Evolutionary conservation across 1,284 basidiomycete species (phyloP).

Genomic region (Cerioporus squamosus): DNA sequence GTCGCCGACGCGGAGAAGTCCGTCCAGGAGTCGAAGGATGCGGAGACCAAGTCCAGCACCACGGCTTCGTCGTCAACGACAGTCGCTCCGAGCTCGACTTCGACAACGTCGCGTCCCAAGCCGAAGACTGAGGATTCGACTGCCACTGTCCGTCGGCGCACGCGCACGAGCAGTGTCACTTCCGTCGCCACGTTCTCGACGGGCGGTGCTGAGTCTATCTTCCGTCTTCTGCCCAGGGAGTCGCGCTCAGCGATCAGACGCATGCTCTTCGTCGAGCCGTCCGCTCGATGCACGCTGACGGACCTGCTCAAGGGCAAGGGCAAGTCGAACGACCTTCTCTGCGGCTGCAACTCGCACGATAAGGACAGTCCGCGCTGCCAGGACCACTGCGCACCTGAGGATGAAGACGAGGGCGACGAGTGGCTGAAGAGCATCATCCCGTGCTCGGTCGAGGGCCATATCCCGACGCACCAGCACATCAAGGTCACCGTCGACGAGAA

Average conservation of each 20-base stretch:
- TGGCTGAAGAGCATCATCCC: conserved; percentile 80
- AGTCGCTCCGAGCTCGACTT: neutral
- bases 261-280: conserved; percentile 94
- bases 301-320: conserved; percentile 87
- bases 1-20: conserved; percentile 7
- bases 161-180: conserved; percentile 61
- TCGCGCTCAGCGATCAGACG: conserved; percentile 86
- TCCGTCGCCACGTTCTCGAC: conserved; percentile 79
- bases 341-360: conserved; percentile 64
- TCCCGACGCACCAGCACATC: conserved; percentile 65
- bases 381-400: conserved; percentile 66
- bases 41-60: conserved; percentile 1
- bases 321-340: conserved; percentile 76
- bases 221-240: conserved; percentile 95
- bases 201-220: conserved; percentile 95
- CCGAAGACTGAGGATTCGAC: conserved; percentile 20
- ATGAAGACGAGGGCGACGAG: conserved; percentile 75
- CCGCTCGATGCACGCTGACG: conserved; percentile 90
- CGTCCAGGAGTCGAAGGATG: conserved; percentile 12
- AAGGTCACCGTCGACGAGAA: conserved; percentile 76
- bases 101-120: conserved; percentile 11
- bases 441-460: conserved; percentile 61
- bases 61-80: conserved; percentile 15
- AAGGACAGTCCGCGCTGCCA: conserved; percentile 50
- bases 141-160: conserved; percentile 36